Evolutionary conservation across 306 rosid species (phyloP).

Genomic region (Quercus dentata): DNA sequence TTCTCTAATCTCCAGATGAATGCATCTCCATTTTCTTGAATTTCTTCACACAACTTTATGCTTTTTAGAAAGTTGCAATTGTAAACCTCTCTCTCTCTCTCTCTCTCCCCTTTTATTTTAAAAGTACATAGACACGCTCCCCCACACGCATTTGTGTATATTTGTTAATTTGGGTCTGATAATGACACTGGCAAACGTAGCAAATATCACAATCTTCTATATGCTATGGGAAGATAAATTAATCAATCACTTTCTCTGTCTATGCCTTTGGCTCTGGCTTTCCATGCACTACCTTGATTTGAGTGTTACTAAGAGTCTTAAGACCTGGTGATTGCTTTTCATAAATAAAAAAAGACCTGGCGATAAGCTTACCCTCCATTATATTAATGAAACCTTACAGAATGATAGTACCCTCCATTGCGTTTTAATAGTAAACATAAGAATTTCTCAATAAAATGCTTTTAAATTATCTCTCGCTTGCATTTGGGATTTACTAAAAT

Average conservation of each 20-base stretch:
- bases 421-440: no score
- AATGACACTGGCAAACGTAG: conserved; percentile 14
- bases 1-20: conserved; percentile 38
- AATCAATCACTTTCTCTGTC: background rate
- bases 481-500: no score
- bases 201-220: background rate
- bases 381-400: no score
- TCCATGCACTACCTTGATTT: background rate
- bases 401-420: no score
- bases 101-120: no score
- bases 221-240: background rate
- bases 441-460: no score
- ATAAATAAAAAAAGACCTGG: background rate
- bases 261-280: background rate
- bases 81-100: conserved; percentile 5
- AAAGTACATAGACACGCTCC: background rate
- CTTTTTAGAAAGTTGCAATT: conserved; percentile 55
- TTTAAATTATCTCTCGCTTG: no score
- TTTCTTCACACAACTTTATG: conserved; percentile 35
- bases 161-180: conserved; percentile 28
- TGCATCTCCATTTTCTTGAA: conserved; percentile 29
- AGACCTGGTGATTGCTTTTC: no score
- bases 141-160: conserved; percentile 21
- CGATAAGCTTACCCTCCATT: no score
- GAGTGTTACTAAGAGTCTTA: background rate